Evolutionary conservation across 768 basidiomycete genomes (phyloP), one percentile per base, ranked within the genome.

Genomic region (Multifurca ochricompacta): DNA sequence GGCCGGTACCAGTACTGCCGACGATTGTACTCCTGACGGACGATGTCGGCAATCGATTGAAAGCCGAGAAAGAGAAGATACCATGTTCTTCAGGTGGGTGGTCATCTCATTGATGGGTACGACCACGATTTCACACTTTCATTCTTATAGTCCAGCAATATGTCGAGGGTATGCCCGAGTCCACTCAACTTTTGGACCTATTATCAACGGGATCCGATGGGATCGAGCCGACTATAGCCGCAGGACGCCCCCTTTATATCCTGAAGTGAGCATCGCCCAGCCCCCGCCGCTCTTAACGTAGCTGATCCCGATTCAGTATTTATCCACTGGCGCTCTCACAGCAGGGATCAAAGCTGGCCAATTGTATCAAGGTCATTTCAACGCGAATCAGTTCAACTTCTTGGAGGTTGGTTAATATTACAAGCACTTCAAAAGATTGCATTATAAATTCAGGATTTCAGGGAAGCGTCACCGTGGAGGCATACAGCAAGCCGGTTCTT

Each of bases 351-450:
- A 93, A 67, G 78, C 81, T 3, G 91, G 90, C 2, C 73, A 84
- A 37, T 77, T 94, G 3, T 81, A 91, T 64, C 91, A 97, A 71
- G 96, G 96, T 0, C 85, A 94, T 66, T 99, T 95, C 71, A 92
- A 88, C 64, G 91, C 93, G 2, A 96, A 90, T 62, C 84, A 84
- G 60, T 99, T 93, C 70, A 98, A 99, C 67, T 98, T 94, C 63
- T 76, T 97, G 13, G 95, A 97, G 77, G 90, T 85, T 40, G 48
- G 75, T 66, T 23, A n/a, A n/a, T n/a, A n/a, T n/a, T 49, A n/a
- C 48, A 39, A 25, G 35, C 39, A 40, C 4, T 54, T 30, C 16
- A 23, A 1, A 40, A 16, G 25, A n/a, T 16, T 27, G 3, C 28
- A 1, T 10, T 30, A 41, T 48, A 35, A 46, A 25, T 16, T 14